Base-by-base conservation (phyloP, 108 stramenopile genomes). In the Bacterosira constricta region DNA sequence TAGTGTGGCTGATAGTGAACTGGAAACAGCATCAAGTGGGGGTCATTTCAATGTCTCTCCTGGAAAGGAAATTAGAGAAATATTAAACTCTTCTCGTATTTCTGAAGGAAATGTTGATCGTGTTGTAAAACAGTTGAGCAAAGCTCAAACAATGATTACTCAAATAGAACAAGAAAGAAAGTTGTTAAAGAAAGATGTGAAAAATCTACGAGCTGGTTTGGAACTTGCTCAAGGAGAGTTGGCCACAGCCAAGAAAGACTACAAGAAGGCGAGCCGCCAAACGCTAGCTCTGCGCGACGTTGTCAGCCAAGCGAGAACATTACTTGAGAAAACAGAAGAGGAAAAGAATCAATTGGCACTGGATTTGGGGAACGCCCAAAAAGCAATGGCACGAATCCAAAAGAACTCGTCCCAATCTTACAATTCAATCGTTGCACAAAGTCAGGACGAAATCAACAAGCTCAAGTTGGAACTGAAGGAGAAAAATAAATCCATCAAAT, bases 101-200 rank as follows among this genome's bases (percentile, higher is more conserved):
- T 55, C 66, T 6, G 20, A 38, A 37, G 12, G 39, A 21, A 65
- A 65, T 13, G 58, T 65, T 6, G 21, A 57, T 17, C 4, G 6
- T 17, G 45, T 66, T 45, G 38, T 55, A 13, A n/a, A 57, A 1
- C 66, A 39, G 34, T 62, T 75, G 58, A 27, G 21, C 36, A 66
- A 53, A 31, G 34, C 58, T 36, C 50, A 69, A 39, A 21, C 52
- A 29, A 69, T 56, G 2, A 37, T 63, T 23, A 26, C 53, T 37
- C 34, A 63, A 39, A 27, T 62, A 23, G 47, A 68, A 32, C 11
- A 53, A 18, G 75, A 77, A 31, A 60, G 67, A 34, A 52, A 58
- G 11, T 38, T 44, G 8, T 46, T 75, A 15, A 60, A 67, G 37
- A 49, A 69, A 32, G 75, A 77, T 44, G 67, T 77, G 18, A 63